Evolutionary conservation across 371 early-diverging fungal species (phyloP), one percentile per base, ranked within the genome.

Genomic region (Apophysomyces ossiformis): DNA sequence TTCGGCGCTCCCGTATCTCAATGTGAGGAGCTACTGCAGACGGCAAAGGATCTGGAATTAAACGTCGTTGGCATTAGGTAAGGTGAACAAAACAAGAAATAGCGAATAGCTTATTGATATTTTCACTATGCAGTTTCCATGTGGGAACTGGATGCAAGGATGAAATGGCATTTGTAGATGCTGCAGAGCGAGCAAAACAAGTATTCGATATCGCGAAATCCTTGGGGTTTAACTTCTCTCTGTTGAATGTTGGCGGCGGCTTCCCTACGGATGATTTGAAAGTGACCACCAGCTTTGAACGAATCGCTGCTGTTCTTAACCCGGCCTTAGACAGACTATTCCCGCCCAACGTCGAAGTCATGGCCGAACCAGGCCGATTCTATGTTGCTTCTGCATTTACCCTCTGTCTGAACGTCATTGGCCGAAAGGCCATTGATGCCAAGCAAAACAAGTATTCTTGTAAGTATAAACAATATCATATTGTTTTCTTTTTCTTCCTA

Each of bases 311-410:
- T 56, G 85, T 91, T 44, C 84, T 98, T 39, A 84, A 89, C 57
- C 87, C 91, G 32, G 89, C 91, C 37, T 84, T 99, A 32, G 94
- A 94, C 69, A 67, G 75, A 15, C 68, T 88, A 66, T 96, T 99
- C 71, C 84, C 89, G 44, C 45, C 70, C 7, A 70, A 82, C 12
- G 80, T 98, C 41, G 92, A 93, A 56, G 88, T 99, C 60, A 97
- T 99, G 83, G 94, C 97, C 60, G 99, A 99, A 79, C 99, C 99
- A 63, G 99, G 99, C 37, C 90, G 99, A 64, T 99, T 92, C 89
- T 99, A 91, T 81, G 96, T 94, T 12, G 90, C 95, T 26, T 89
- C 95, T 36, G 96, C 98, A 12, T 98, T 92, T 77, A 93, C 95
- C 21, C 81, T 98, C 37, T 95, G 96, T 12, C 93, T 93, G 38